These are phyloP conservation scores for Suillus subalutaceus DNA, from an alignment of 768 basidiomycete genomes.

Conservation along the genomic window DNA sequence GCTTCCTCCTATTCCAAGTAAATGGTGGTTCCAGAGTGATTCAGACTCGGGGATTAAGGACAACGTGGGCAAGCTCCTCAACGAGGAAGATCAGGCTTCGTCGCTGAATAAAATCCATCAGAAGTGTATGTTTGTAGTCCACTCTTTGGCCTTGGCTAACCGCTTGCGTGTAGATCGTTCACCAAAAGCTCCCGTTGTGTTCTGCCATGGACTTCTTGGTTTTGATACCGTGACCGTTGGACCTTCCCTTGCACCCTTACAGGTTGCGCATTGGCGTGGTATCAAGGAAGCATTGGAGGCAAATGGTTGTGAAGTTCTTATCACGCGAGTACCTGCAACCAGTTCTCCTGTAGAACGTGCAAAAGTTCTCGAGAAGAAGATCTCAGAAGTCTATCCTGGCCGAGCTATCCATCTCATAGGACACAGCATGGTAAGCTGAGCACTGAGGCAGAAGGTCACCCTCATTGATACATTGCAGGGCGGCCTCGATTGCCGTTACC, in stretches of 20 bases:
- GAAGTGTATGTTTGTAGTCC: slow-evolving; percentile 58
- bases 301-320: slow-evolving; percentile 87
- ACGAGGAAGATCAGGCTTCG: slow-evolving; percentile 54
- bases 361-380: slow-evolving; percentile 81
- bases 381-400: slow-evolving; percentile 80
- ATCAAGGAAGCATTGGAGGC: slow-evolving; percentile 91
- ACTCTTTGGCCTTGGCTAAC: slow-evolving; percentile 8
- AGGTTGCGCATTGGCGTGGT: slow-evolving; percentile 96
- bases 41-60: slow-evolving; percentile 36
- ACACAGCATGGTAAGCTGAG: slow-evolving; percentile 68
- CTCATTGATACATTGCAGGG: slow-evolving; percentile 53
- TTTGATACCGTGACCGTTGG: slow-evolving; percentile 87
- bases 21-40: slow-evolving; percentile 59
- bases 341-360: slow-evolving; percentile 88
- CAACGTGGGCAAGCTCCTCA: slow-evolving; percentile 45
- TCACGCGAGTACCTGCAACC: slow-evolving; percentile 93
- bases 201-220: slow-evolving; percentile 93
- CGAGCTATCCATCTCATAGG: slow-evolving; percentile 88
- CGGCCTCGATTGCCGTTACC: slow-evolving; percentile 87
- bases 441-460: background rate
- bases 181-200: slow-evolving; percentile 85
- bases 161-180: slow-evolving; percentile 57
- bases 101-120: slow-evolving; percentile 37
- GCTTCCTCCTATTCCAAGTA: slow-evolving; percentile 26
- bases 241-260: slow-evolving; percentile 72